Conservation (phyloP, 257 asterid genomes). For the Lavandula angustifolia region DNA sequence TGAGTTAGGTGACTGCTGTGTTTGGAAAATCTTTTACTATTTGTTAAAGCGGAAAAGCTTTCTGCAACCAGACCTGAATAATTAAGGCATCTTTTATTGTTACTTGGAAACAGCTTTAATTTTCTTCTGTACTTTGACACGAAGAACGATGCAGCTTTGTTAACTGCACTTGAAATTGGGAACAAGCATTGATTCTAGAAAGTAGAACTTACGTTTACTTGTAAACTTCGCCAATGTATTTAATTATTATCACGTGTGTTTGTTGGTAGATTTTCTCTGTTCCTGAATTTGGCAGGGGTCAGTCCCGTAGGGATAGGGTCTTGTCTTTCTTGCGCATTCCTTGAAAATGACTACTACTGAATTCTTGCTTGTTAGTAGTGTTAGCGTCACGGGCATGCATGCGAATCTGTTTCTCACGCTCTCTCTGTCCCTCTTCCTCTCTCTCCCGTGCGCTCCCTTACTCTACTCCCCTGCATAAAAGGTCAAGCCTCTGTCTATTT, state of each 20-base stretch:
- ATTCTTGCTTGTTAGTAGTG: background rate
- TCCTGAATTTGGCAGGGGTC: background rate
- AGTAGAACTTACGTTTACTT: background rate
- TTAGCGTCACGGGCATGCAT: background rate
- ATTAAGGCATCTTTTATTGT: background rate
- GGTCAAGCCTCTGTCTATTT: background rate
- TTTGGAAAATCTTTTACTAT: background rate
- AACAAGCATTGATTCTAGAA: conserved; percentile 2
- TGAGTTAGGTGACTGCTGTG: background rate
- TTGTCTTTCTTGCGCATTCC: background rate
- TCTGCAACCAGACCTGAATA: conserved; percentile 15
- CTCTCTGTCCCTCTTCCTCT: too few relatives aligned
- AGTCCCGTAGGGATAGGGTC: too few relatives aligned
- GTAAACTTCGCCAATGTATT: background rate
- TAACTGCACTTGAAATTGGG: background rate
- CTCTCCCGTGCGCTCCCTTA: too few relatives aligned
- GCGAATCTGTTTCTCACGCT: background rate
- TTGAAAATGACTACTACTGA: background rate
- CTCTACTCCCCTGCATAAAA: background rate
- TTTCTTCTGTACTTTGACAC: background rate
- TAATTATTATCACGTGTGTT: conserved; percentile 8
- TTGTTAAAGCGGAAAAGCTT: conserved; percentile 6
- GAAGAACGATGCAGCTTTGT: background rate
- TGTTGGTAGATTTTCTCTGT: background rate
- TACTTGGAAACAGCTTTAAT: background rate